Base-by-base conservation (phyloP, 495 filamentous ascomycete genomes). In the Hypomontagnella monticulosa region DNA sequence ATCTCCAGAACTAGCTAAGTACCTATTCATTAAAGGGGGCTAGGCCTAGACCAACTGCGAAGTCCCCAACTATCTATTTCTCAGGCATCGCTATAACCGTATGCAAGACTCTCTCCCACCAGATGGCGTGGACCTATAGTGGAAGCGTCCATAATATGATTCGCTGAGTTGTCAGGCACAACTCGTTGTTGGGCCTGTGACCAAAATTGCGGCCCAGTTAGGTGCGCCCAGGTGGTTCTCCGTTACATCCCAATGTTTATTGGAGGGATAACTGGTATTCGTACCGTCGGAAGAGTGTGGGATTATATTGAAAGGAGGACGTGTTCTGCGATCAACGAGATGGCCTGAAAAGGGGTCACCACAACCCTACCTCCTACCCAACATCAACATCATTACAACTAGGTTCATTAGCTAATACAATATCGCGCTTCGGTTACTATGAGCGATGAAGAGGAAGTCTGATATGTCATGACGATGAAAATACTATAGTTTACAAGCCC, bases 141-240 rank as follows among this genome's bases (percentile, higher is more conserved):
- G 19, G 19, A 57, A 54, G 48, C n/a, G 19, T 38, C 9, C 18
- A 48, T 51, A 50, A 54, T 51, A 41, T 69, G 66, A 69, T 69
- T 69, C 66, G 66, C 60, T 34, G 37, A 48, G 48, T 51, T 44
- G 56, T 69, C 66, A 69, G 66, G 66, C 66, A 60, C 55, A 59
- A 60, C 55, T 54, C 41, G 44, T 40, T 32, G 65, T 68, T 68
- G 65, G 65, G 65, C 64, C 40, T 51, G 32, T 53, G 50, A 50
- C 51, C 51, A 59, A 34, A 23, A 38, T 15, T 18, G 54, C 55
- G 44, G 23, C 52, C 66, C 66, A 69, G 66, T 69, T 14, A 63
- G 19, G 36, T 63, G 34, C 55, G 27, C 40, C 66, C 66, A 69
- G 55, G 66, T 63, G 55, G 59, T 55, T 63, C 42, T 44, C 49